phyloP scores from a whole-genome alignment of 164 flowering plant genomes.

The Platanus orientalis region DNA sequence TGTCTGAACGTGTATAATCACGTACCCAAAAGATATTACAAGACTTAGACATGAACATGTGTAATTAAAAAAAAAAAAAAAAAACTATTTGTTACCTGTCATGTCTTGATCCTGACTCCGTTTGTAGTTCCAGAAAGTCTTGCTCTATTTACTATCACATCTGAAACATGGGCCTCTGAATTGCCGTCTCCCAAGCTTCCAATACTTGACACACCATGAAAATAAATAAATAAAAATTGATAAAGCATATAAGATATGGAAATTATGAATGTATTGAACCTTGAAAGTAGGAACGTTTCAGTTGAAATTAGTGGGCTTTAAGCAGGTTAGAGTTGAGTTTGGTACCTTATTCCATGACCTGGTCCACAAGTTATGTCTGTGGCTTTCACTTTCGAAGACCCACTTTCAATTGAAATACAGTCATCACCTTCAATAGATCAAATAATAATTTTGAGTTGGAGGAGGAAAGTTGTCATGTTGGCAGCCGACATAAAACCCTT shows the following conservation, averaged over 20 bases:
- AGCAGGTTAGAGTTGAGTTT: neutral
- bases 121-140: conserved; percentile 43
- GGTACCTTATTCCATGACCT: conserved; percentile 78
- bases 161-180: conserved; percentile 42
- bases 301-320: neutral
- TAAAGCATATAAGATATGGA: neutral
- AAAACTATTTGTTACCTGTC: conserved; percentile 27
- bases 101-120: conserved; percentile 65
- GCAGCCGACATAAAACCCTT: no score
- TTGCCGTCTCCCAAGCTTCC: conserved; percentile 57
- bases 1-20: neutral
- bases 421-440: conserved; percentile 47
- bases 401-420: conserved; percentile 33
- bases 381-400: conserved; percentile 17
- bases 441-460: neutral
- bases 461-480: no score
- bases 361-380: conserved; percentile 59
- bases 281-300: neutral
- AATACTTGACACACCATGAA: conserved; percentile 28
- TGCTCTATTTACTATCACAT: conserved; percentile 39
- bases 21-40: no score
- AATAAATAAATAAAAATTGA: neutral
- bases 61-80: no score
- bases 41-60: no score
- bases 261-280: neutral